Conservation (phyloP, 768 basidiomycete species). For the Suillus sp. region DNA sequence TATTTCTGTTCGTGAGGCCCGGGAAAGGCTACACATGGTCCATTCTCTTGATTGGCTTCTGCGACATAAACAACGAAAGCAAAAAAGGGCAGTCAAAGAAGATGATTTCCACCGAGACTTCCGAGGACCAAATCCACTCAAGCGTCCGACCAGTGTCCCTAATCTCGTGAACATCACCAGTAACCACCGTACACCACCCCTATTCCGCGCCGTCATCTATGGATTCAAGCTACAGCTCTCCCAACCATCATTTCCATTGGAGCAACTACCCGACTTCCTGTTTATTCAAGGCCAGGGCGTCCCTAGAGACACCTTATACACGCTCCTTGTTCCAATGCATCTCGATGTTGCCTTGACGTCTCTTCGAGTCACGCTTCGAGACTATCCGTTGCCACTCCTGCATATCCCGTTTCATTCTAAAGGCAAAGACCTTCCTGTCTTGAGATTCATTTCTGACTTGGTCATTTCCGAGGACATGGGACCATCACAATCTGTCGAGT, state of each 20-base stretch:
- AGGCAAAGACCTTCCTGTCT: constrained; percentile 42
- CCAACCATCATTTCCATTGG: constrained; percentile 59
- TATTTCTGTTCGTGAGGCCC: constrained; percentile 72
- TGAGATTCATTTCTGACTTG: constrained; percentile 73
- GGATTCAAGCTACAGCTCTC: constrained; percentile 58
- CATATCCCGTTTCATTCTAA: constrained; percentile 56
- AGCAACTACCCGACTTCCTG: constrained; percentile 63
- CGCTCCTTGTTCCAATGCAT: constrained; percentile 82
- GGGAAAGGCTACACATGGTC: constrained; percentile 62
- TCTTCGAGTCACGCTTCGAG: constrained; percentile 68
- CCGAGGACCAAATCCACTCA: constrained; percentile 38
- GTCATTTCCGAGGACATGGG: constrained; percentile 90
- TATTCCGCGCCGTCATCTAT: constrained; percentile 67
- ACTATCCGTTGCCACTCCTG: constrained; percentile 88
- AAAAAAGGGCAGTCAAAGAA: constrained; percentile 54
- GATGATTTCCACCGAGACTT: constrained; percentile 47
- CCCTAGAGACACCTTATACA: constrained; percentile 70
- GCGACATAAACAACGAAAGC: constrained; percentile 48
- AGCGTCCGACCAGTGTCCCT: constrained; percentile 36
- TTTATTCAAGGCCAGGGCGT: constrained; percentile 66
- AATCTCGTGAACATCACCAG: constrained; percentile 47
- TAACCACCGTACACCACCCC: constrained; percentile 51
- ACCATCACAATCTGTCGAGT: constrained; percentile 62
- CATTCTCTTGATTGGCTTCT: constrained; percentile 76
- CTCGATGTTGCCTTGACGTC: constrained; percentile 66